Conservation (phyloP, 179 eudicot species). For the Drosera spatulata region DNA sequence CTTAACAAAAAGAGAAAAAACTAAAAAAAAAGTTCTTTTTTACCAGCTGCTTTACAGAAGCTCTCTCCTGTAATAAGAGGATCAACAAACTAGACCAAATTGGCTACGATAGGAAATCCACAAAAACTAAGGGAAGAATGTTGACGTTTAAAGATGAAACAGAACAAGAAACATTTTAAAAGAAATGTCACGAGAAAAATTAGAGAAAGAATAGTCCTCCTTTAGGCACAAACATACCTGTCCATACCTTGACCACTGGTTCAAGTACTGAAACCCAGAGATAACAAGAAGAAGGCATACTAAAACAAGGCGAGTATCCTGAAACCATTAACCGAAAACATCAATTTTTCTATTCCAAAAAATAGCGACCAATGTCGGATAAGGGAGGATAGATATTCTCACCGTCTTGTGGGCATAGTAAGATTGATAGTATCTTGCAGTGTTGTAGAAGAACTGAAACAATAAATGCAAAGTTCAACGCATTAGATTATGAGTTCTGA, state of each 20-base stretch:
- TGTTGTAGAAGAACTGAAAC: constrained; percentile 73
- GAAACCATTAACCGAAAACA: constrained; percentile 10
- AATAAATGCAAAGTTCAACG: constrained; percentile 1
- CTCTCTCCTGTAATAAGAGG: no score
- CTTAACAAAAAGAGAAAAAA: no score
- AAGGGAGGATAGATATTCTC: constrained; percentile 18
- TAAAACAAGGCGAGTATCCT: constrained; percentile 98
- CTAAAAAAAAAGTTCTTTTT: no score
- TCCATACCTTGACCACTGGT: constrained; percentile 95
- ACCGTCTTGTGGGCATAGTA: constrained; percentile 95
- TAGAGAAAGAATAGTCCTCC: background rate
- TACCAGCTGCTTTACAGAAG: no score
- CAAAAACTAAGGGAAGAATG: no score
- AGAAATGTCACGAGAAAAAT: no score
- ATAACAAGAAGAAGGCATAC: constrained; percentile 85
- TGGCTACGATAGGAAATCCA: no score
- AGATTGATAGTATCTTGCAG: constrained; percentile 88
- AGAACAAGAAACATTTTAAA: no score
- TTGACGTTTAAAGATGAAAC: no score
- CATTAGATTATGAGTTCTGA: background rate
- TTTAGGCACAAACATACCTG: constrained; percentile 43
- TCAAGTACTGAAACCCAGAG: constrained; percentile 85
- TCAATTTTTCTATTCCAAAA: background rate
- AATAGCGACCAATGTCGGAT: background rate
- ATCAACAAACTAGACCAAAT: no score